phyloP scores from a whole-genome alignment of 2,329 filamentous ascomycete species.

The Sphaerulina vaccinii region DNA sequence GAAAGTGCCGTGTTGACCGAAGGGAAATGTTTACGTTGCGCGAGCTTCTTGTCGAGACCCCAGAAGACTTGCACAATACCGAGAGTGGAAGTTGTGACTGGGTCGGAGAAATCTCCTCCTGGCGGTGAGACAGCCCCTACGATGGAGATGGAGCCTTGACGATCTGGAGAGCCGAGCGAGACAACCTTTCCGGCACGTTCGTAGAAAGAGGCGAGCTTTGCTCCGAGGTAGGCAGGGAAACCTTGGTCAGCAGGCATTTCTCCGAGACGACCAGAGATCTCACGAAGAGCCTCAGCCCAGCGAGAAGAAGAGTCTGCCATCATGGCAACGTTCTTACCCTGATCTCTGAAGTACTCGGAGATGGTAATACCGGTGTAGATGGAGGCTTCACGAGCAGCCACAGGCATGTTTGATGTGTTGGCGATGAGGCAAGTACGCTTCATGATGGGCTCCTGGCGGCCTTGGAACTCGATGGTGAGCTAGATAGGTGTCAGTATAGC shows the following conservation, averaged over 20 bases:
- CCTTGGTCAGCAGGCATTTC: constrained; percentile 99
- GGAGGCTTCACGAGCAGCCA: constrained; percentile 95
- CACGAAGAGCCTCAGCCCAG: constrained; percentile 98
- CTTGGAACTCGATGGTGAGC: constrained; percentile 90
- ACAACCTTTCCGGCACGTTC: constrained; percentile 90
- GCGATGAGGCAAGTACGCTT: constrained; percentile 98
- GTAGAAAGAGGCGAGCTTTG: constrained; percentile 98
- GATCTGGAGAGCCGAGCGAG: constrained; percentile 82
- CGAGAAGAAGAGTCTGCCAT: constrained; percentile 98
- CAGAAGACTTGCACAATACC: constrained; percentile 99
- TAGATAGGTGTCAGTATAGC: constrained; percentile 30
- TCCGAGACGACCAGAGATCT: constrained; percentile 96
- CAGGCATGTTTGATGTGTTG: constrained; percentile 99
- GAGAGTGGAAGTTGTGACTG: constrained; percentile 88
- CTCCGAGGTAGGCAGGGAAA: constrained; percentile 95
- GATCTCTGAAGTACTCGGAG: constrained; percentile 90
- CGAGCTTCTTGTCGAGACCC: constrained; percentile 99
- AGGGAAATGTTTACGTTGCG: constrained; percentile 98
- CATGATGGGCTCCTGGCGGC: constrained; percentile 98
- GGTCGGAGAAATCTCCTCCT: constrained; percentile 98
- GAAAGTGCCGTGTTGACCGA: constrained; percentile 93
- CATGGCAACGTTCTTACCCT: constrained; percentile 97
- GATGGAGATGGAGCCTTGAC: constrained; percentile 91
- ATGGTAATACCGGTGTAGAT: constrained; percentile 96
- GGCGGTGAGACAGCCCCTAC: constrained; percentile 96